Evolutionary conservation across 441 rosid genomes (phyloP).

Genomic region (Aquilaria agallochum): DNA sequence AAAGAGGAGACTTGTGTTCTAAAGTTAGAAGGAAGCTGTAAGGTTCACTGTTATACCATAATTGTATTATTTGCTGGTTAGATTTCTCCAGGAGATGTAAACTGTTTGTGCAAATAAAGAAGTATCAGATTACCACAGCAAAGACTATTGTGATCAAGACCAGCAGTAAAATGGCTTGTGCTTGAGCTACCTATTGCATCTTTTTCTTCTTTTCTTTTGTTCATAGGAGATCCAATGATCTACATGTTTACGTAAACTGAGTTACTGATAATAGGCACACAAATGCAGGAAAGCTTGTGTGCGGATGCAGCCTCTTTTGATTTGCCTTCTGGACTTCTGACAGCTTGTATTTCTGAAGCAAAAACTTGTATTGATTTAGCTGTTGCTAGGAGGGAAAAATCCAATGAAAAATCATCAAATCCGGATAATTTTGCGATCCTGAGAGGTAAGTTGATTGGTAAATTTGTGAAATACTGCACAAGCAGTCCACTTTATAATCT

Average conservation of each 20-base stretch:
- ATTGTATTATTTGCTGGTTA: too few species aligned
- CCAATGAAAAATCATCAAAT: slow-evolving; percentile 64
- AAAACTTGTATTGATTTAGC: slow-evolving; percentile 77
- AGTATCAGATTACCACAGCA: too few species aligned
- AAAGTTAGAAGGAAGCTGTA: too few species aligned
- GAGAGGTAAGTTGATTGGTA: slow-evolving; percentile 47
- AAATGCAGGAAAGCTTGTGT: slow-evolving; percentile 83
- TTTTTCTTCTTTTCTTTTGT: slow-evolving; percentile 10
- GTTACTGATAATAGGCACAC: slow-evolving; percentile 15
- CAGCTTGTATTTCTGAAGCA: slow-evolving; percentile 92
- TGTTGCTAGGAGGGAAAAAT: slow-evolving; percentile 51
- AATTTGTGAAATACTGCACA: background rate
- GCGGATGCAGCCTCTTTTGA: slow-evolving; percentile 98
- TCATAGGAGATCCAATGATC: background rate
- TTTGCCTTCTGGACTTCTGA: slow-evolving; percentile 67
- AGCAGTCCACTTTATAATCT: too few species aligned
- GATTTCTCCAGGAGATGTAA: too few species aligned
- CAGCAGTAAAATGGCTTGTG: too few species aligned
- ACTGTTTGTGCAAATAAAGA: too few species aligned
- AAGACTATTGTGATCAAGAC: too few species aligned
- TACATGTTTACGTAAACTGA: slow-evolving; percentile 3
- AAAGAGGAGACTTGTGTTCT: too few species aligned
- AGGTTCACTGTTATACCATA: too few species aligned
- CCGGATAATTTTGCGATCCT: slow-evolving; percentile 96
- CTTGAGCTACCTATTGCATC: background rate